phyloP scores from a whole-genome alignment of 1,139 yeast species.

The Kodamaea plutei region DNA sequence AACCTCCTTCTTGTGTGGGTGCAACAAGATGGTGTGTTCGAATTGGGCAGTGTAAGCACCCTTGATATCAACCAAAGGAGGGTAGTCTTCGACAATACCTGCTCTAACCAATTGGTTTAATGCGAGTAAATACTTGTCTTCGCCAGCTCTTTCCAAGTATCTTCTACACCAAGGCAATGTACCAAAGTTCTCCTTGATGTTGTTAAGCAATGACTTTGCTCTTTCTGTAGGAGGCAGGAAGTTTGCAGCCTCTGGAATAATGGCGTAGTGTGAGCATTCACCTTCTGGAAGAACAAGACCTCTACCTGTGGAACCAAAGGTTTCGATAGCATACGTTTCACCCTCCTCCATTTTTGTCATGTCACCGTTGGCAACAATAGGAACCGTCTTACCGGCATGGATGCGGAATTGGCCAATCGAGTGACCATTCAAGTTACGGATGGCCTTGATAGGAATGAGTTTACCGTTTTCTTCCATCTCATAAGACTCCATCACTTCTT shows the following conservation, averaged over 20 bases:
- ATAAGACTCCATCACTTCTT: constrained; percentile 95
- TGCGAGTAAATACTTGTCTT: constrained; percentile 88
- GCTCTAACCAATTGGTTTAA: constrained; percentile 79
- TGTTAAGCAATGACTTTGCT: constrained; percentile 61
- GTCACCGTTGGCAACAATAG: constrained; percentile 91
- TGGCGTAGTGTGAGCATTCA: constrained; percentile 91
- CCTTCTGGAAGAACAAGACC: constrained; percentile 87
- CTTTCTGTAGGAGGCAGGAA: constrained; percentile 52
- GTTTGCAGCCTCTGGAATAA: constrained; percentile 45
- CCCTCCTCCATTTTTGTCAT: constrained; percentile 98
- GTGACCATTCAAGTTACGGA: constrained; percentile 92
- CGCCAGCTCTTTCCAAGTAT: constrained; percentile 86
- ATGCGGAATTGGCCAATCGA: constrained; percentile 78
- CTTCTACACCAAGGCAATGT: constrained; percentile 96
- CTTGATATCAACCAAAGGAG: constrained; percentile 83
- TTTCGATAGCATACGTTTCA: constrained; percentile 95
- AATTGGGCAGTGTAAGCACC: constrained; percentile 95
- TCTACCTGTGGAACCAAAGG: constrained; percentile 94
- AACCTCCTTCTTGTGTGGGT: constrained; percentile 90
- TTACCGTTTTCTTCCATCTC: constrained; percentile 90
- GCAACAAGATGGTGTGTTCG: constrained; percentile 89
- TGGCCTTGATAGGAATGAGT: constrained; percentile 78
- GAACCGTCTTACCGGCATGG: constrained; percentile 95
- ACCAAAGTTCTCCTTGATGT: constrained; percentile 80
- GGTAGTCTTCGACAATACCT: constrained; percentile 88